Evolutionary conservation across 495 filamentous ascomycete species (phyloP).

Genomic region (Penicillium nucicola): DNA sequence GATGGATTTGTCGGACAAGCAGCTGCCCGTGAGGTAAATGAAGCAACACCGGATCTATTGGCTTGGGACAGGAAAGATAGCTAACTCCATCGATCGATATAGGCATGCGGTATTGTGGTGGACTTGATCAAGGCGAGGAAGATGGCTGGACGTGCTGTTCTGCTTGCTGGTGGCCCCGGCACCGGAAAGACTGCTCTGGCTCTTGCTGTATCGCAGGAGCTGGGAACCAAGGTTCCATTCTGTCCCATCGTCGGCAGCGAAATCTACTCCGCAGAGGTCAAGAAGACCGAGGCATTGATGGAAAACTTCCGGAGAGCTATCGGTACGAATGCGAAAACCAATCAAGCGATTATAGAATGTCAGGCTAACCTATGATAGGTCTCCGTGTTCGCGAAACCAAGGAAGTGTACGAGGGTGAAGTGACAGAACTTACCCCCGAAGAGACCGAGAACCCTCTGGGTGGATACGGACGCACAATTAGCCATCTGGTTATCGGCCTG

Average conservation of each 20-base stretch:
- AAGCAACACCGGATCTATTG: slow-evolving; percentile 1
- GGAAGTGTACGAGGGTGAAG: slow-evolving; percentile 96
- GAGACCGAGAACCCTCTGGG: slow-evolving; percentile 98
- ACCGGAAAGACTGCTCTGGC: slow-evolving; percentile 97
- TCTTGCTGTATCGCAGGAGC: slow-evolving; percentile 88
- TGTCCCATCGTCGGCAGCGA: slow-evolving; percentile 96
- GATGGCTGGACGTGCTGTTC: slow-evolving; percentile 92
- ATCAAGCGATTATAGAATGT: not conserved
- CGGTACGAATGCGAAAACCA: slow-evolving; percentile 47
- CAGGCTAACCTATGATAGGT: slow-evolving; percentile 39
- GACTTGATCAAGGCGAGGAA: slow-evolving; percentile 93
- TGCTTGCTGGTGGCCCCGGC: slow-evolving; percentile 88
- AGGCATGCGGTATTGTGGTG: slow-evolving; percentile 91
- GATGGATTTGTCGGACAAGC: slow-evolving; percentile 88
- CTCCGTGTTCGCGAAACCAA: slow-evolving; percentile 95
- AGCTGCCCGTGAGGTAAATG: slow-evolving; percentile 74
- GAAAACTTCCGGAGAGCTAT: slow-evolving; percentile 97
- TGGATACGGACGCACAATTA: slow-evolving; percentile 91
- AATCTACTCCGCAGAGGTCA: slow-evolving; percentile 94
- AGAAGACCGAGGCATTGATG: slow-evolving; percentile 98
- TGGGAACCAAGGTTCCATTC: slow-evolving; percentile 96
- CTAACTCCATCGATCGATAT: slow-evolving; percentile 16
- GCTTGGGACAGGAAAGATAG: not conserved
- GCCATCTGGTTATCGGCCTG: slow-evolving; percentile 80
- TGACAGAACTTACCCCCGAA: slow-evolving; percentile 93